Base-by-base conservation (phyloP, 2,329 filamentous ascomycete species). In the Fusarium neocosmosporiellum region DNA sequence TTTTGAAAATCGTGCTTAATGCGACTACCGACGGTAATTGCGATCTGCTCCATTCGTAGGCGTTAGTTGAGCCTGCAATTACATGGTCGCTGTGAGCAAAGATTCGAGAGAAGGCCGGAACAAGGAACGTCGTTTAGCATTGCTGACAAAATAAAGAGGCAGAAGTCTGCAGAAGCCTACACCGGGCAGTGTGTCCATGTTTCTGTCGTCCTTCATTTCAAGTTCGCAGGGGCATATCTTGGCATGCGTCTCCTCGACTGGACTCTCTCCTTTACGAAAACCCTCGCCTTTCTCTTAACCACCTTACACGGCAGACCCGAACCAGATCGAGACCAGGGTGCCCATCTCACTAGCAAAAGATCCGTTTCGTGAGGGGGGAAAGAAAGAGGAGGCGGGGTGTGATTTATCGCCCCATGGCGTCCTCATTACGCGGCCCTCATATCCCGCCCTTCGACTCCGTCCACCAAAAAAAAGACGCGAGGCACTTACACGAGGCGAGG, bases 361-460 rank as follows among this genome's bases (percentile, higher is more conserved):
- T 31, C 46, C 27, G 46, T 53, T 53, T 53, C 27, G 46, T 33
- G 27, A 53, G 27, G 24, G 27, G 24, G 46, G 27, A 53, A 36
- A 24, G 41, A 46, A 46, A 46, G 41, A 31, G 46, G 27, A 20
- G 46, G 29, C 46, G 24, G 46, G 24, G 46, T 50, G 27, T 53
- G 46, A 53, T 53, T 31, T 31, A 33, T 53, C 46, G 46, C 46
- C 46, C 27, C 46, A 53, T 53, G 27, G 46, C 46, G 27, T 31
- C 14, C 39, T 46, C 69, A 72, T 72, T 66, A 72, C 69, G 69
- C 69, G 69, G 69, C 69, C 69, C 59, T 46, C n/a, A 62, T 55
- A 55, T n/a, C 41, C 22, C 39, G 20, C 20, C 24, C 27, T 67
- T 37, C 55, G 53, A 46, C 63, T 67, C 41, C 66, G 54, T 46